Base-by-base conservation (phyloP, 257 asterid genomes). In the Fraxinus pennsylvanica region DNA sequence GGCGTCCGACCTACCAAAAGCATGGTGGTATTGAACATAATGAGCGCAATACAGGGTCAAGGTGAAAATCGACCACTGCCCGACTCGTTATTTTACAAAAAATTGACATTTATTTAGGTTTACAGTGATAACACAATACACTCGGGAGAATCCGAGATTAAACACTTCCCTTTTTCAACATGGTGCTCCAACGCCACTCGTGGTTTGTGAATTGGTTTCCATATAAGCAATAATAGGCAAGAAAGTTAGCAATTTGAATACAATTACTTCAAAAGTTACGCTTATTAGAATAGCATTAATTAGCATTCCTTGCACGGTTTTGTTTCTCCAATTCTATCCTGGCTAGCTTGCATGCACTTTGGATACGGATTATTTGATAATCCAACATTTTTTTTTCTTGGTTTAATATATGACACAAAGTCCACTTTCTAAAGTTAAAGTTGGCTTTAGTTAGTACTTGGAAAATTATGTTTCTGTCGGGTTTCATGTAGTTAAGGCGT, bases 241-340 rank as follows among this genome's bases (percentile, higher is more conserved):
- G 69, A 25, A 25, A 9, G 69, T 61, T 22, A 7, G 68, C 69
- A 63, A 63, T 63, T 63, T 9, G 35, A 63, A 27, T 30, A 61
- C 68, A 21, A 61, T 39, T 39, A 39, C 68, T 61, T 9, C 30
- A 21, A 61, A 22, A 25, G 33, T 61, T 61, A 8, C 14, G 22
- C 32, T 9, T 2, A 22, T 61, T 22, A 17, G 14, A 61, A 61
- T 22, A 25, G 79, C 86, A 61, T 29, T 52, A 68, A 71, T n/a
- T 54, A 73, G 13, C 41, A 74, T 25, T 73, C 57, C 45, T 29
- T 77, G 41, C 38, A 73, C 88, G 81, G 88, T 78, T 89, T 85
- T 79, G 86, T 76, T 83, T 83, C 59, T 74, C 27, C 43, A 57
- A 80, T 81, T 80, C 82, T 75, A 81, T 21, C 3, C 66, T 57